Percentiles rank a stretch among this genome's conserved stretches.
Conservation (phyloP, 148 eudicot species). For the Amaranthus hypochondriacus region DNA sequence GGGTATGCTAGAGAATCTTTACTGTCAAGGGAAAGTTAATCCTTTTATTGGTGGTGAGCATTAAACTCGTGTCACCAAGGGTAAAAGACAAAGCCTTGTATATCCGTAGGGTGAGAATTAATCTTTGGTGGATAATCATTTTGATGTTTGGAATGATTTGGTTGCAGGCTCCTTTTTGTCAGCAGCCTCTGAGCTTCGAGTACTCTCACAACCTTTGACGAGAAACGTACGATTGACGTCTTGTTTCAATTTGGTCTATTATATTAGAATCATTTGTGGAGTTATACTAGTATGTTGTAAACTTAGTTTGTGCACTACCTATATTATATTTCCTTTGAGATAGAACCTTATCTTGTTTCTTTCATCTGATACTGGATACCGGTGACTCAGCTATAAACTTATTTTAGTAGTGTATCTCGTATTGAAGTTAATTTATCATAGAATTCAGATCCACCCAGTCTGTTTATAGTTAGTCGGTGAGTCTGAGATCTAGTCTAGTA, state of each 20-base stretch:
- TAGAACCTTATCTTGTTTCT: constrained; percentile 18
- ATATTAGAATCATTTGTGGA: constrained; percentile 18
- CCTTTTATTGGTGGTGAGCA: no score
- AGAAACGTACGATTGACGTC: constrained; percentile 10
- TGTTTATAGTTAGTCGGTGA: no score
- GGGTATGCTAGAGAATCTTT: no score
- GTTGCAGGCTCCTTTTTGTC: constrained; percentile 81
- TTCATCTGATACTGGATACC: not conserved
- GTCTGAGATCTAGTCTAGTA: no score
- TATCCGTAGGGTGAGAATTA: no score
- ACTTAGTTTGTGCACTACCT: constrained; percentile 22
- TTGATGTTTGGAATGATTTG: constrained; percentile 16
- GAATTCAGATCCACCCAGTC: no score
- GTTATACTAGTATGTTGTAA: constrained; percentile 20
- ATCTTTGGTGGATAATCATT: not conserved
- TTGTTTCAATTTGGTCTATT: constrained; percentile 14
- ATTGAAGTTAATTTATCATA: no score
- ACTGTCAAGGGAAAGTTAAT: no score
- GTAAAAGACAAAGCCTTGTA: no score
- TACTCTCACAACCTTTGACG: constrained; percentile 58
- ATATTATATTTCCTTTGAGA: not conserved
- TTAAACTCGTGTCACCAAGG: no score
- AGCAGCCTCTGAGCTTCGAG: constrained; percentile 87
- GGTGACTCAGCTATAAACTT: not conserved
- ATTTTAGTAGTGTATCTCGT: not conserved